Evolutionary conservation across 495 filamentous ascomycete species (phyloP).

Genomic region (Astrothelium macrocarpum): DNA sequence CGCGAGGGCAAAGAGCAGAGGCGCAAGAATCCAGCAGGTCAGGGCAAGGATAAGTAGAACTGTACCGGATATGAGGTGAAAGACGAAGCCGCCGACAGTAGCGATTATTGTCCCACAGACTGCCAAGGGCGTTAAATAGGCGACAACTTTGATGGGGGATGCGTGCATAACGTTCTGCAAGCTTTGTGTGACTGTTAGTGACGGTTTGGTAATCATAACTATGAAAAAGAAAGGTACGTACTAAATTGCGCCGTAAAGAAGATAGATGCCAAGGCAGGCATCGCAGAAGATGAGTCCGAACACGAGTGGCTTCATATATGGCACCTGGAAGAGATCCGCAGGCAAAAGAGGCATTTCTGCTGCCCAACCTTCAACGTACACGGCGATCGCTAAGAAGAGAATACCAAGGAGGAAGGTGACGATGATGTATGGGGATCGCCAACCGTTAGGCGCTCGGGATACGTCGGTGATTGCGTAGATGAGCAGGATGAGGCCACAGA

Average conservation of each 20-base stretch:
- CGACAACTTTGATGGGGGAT: conserved; percentile 59
- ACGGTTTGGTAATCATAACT: not conserved
- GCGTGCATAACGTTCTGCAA: conserved; percentile 57
- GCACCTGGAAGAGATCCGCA: conserved; percentile 60
- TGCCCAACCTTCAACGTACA: conserved; percentile 72
- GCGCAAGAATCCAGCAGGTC: conserved; percentile 52
- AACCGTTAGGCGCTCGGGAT: conserved; percentile 57
- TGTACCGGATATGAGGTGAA: conserved; percentile 66
- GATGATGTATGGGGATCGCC: conserved; percentile 64
- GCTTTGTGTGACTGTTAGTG: conserved; percentile 28
- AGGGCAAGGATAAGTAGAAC: conserved; percentile 60
- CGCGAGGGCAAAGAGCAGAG: conserved; percentile 62
- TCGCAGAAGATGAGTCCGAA: conserved; percentile 64
- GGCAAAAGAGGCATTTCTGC: conserved; percentile 65
- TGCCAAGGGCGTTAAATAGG: conserved; percentile 71
- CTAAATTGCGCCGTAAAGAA: conserved; percentile 75
- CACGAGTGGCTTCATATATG: conserved; percentile 59
- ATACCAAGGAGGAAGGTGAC: conserved; percentile 51
- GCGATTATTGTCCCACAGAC: conserved; percentile 65
- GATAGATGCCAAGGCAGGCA: conserved; percentile 61
- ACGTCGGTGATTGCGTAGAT: conserved; percentile 74
- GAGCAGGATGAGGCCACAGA: conserved; percentile 57
- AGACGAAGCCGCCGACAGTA: conserved; percentile 59
- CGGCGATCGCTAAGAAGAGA: conserved; percentile 44
- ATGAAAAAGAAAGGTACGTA: conserved; percentile 34